These are phyloP conservation scores for Globisporangium solare DNA, from an alignment of 352 stramenopile species.

Conservation along the genomic window DNA sequence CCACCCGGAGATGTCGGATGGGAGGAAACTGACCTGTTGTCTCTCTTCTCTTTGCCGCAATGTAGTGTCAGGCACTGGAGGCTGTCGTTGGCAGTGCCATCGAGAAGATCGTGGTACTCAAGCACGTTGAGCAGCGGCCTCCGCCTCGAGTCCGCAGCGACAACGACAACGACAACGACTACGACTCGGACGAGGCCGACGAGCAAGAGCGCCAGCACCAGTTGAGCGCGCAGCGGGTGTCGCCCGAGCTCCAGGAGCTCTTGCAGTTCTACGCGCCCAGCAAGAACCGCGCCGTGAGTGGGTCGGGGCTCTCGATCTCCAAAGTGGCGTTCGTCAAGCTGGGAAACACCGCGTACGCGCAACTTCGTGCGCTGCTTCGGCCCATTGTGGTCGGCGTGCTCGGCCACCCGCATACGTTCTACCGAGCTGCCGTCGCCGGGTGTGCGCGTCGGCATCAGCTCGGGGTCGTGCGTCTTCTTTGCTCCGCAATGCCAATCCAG, in stretches of 20 bases:
- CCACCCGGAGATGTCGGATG: no score
- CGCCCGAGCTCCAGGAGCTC: conserved; percentile 27
- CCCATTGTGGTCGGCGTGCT: conserved; percentile 29
- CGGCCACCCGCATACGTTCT: conserved; percentile 46
- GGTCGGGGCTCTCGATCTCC: background rate
- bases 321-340: conserved; percentile 15
- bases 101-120: conserved; percentile 36
- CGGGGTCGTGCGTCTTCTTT: background rate
- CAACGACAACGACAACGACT: no score
- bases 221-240: conserved; percentile 19
- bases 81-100: conserved; percentile 23
- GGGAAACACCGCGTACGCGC: conserved; percentile 7
- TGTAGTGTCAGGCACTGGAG: conserved; percentile 30
- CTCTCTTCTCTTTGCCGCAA: background rate
- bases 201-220: conserved; percentile 17
- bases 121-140: conserved; percentile 20
- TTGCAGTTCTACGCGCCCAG: conserved; percentile 19
- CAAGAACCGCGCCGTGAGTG: no score
- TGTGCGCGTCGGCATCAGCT: conserved; percentile 2
- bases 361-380: conserved; percentile 13
- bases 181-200: conserved; percentile 30
- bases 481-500: no score
- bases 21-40: no score
- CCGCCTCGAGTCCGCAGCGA: conserved; percentile 5
- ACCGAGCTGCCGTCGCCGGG: conserved; percentile 15